Conservation (phyloP, 2,329 filamentous ascomycete genomes). For the Aureobasidium zeae region DNA sequence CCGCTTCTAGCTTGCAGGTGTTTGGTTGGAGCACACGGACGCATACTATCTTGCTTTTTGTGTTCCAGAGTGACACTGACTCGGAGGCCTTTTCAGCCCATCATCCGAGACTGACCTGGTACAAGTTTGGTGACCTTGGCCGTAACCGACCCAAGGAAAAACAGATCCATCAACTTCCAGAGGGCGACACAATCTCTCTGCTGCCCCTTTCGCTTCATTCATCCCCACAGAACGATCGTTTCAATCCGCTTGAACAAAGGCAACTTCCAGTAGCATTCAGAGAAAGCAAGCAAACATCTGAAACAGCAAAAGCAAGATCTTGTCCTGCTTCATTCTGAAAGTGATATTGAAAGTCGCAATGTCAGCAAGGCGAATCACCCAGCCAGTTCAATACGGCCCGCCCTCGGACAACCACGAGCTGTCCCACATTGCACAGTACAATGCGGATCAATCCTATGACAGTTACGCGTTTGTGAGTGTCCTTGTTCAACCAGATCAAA, state of each 20-base stretch:
- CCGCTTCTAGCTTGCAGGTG: constrained; percentile 10
- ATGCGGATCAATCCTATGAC: constrained; percentile 31
- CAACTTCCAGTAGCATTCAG: background rate
- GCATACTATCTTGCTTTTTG: constrained; percentile 16
- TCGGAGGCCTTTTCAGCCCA: constrained; percentile 9
- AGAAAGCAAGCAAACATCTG: constrained; percentile 14
- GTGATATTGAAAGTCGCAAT: constrained; percentile 11
- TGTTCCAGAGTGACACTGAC: constrained; percentile 13
- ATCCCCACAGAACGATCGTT: background rate
- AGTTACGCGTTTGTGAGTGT: constrained; percentile 22
- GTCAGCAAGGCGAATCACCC: constrained; percentile 5
- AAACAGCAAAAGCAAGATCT: constrained; percentile 16
- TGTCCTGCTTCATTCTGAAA: background rate
- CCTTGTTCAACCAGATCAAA: background rate
- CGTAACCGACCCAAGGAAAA: constrained; percentile 3
- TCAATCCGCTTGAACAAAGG: constrained; percentile 9
- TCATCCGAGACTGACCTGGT: constrained; percentile 14
- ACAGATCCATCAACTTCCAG: constrained; percentile 5
- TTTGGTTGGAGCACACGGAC: constrained; percentile 4
- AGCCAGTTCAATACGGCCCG: constrained; percentile 3
- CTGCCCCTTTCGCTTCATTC: constrained; percentile 7
- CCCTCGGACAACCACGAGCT: constrained; percentile 24
- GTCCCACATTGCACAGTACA: constrained; percentile 36
- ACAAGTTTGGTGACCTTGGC: constrained; percentile 4
- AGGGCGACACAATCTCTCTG: constrained; percentile 9